A percentile compares a stretch with the other conserved stretches of the same genome.
phyloP scores from a whole-genome alignment of 805 yeast species.

The Wickerhamomyces sydowiorum region DNA sequence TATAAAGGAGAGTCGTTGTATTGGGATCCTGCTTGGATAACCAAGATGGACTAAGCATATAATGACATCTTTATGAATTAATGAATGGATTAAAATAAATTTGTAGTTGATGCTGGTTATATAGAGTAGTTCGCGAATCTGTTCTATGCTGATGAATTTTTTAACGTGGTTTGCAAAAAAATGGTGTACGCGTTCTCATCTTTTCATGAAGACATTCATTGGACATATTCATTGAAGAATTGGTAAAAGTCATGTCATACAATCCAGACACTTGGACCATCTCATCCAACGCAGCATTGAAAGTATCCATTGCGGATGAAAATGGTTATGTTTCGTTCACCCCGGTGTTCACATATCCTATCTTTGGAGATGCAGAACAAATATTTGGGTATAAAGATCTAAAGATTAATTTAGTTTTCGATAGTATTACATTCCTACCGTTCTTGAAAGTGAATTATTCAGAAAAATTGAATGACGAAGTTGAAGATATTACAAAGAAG shows the following conservation, averaged over 20 bases:
- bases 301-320: conserved; percentile 53
- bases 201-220: too few relatives aligned
- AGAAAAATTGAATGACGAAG: conserved; percentile 46
- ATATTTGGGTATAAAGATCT: conserved; percentile 79
- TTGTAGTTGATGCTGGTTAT: too few relatives aligned
- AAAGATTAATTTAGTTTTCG: conserved; percentile 63
- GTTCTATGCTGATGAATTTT: too few relatives aligned
- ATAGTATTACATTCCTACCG: conserved; percentile 68
- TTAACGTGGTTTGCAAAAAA: too few relatives aligned
- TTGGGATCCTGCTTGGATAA: conserved; percentile 78
- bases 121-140: too few relatives aligned
- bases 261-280: conserved; percentile 72
- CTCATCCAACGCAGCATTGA: conserved; percentile 64
- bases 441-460: conserved; percentile 55
- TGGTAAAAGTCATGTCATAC: conserved; percentile 33
- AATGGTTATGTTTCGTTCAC: conserved; percentile 57
- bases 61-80: too few relatives aligned
- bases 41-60: too few relatives aligned
- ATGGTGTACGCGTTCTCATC: too few relatives aligned
- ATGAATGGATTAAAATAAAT: too few relatives aligned
- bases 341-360: conserved; percentile 86
- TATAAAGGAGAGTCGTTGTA: conserved; percentile 43
- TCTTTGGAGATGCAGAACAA: conserved; percentile 87
- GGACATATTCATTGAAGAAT: too few relatives aligned
- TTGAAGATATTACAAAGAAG: conserved; percentile 52